Percentiles rank a stretch among this genome's conserved stretches.
Evolutionary conservation across 202 grass and related monocot genomes (phyloP).

Genomic region (Sporobolus alterniflorus): DNA sequence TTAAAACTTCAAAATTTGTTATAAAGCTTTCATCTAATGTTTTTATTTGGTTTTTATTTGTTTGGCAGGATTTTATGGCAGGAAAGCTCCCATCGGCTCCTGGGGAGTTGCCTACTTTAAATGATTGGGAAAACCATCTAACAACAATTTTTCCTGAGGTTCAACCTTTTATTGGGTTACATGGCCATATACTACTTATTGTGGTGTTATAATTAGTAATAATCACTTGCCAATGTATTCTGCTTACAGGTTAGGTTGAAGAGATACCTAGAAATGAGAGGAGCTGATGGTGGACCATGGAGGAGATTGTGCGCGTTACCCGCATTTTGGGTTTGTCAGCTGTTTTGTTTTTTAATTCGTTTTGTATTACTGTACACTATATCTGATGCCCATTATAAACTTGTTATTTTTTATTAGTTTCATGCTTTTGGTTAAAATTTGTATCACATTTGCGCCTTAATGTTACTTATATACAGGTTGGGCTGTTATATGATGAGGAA

Average conservation of each 20-base stretch:
- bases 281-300: slow-evolving; percentile 98
- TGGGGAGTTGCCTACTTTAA: slow-evolving; percentile 83
- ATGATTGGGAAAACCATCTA: slow-evolving; percentile 99
- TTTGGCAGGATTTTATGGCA: slow-evolving; percentile 91
- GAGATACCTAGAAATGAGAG: slow-evolving; percentile 98
- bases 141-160: slow-evolving; percentile 98
- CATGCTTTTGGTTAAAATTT: background rate
- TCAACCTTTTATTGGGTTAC: slow-evolving; percentile 21
- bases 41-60: slow-evolving; percentile 31
- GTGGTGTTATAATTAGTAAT: background rate
- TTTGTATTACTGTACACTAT: background rate
- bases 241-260: slow-evolving; percentile 90
- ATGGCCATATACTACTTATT: background rate
- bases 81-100: slow-evolving; percentile 84
- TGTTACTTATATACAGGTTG: slow-evolving; percentile 60
- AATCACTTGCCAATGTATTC: background rate
- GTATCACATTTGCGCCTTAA: background rate
- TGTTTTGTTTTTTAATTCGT: background rate
- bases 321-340: slow-evolving; percentile 85
- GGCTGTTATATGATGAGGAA: slow-evolving; percentile 89
- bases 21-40: background rate
- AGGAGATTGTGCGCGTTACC: slow-evolving; percentile 94
- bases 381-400: background rate
- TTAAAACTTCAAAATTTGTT: background rate
- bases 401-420: background rate